Evolutionary conservation across 345 rosid genomes (phyloP).

Genomic region (Euphorbia lathyris): DNA sequence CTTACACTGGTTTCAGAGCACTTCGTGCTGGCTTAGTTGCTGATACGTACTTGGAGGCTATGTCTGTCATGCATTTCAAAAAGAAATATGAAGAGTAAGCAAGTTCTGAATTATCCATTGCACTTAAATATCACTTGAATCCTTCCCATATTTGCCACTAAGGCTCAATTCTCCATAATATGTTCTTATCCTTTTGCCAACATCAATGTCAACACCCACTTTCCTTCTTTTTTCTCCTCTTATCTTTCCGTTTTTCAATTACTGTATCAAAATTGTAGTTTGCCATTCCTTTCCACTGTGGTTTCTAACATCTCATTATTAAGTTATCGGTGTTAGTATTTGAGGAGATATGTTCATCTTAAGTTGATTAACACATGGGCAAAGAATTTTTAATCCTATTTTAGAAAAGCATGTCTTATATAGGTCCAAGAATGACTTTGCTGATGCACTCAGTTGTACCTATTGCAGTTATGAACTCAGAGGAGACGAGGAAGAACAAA

Average conservation of each 20-base stretch:
- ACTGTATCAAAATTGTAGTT: neutral
- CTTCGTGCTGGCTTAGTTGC: conserved; percentile 98
- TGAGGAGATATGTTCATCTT: conserved; percentile 6
- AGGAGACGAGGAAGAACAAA: conserved; percentile 87
- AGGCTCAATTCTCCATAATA: neutral
- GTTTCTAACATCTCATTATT: neutral
- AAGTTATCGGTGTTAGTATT: neutral
- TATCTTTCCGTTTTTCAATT: neutral
- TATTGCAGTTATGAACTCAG: conserved; percentile 71
- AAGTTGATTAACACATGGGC: neutral
- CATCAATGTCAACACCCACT: neutral
- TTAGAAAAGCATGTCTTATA: neutral
- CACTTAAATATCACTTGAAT: neutral
- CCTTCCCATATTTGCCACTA: neutral
- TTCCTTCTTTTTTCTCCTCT: neutral
- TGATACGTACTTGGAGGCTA: conserved; percentile 88
- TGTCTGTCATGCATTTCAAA: conserved; percentile 89
- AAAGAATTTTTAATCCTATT: neutral
- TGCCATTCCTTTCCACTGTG: neutral
- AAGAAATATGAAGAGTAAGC: conserved; percentile 97
- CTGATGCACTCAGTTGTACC: conserved; percentile 6
- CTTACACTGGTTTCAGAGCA: conserved; percentile 91
- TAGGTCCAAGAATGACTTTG: conserved; percentile 2
- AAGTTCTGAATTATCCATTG: conserved; percentile 10
- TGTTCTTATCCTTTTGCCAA: neutral